Percentiles rank a stretch among this genome's conserved stretches.
Conservation (phyloP, 2,329 filamentous ascomycete species). For the Diaporthe sp. region DNA sequence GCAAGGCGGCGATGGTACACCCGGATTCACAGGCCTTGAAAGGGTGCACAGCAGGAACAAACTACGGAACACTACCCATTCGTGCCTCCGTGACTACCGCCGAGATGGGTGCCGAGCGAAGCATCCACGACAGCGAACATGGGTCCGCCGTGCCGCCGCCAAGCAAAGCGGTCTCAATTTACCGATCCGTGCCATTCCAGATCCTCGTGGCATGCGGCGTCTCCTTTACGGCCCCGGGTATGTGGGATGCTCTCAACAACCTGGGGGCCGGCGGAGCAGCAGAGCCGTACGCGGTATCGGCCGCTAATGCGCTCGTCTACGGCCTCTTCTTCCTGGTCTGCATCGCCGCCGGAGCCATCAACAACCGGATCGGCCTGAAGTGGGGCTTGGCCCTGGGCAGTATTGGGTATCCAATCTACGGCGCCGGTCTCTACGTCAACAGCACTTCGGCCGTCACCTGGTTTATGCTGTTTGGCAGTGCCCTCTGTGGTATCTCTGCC, state of each 20-base stretch:
- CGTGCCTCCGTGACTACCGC: background rate
- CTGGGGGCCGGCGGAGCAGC: slow-evolving; percentile 67
- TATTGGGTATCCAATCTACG: slow-evolving; percentile 63
- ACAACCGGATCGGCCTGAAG: slow-evolving; percentile 62
- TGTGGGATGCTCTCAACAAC: slow-evolving; percentile 70
- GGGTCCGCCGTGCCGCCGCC: slow-evolving; percentile 11
- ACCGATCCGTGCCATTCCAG: slow-evolving; percentile 40
- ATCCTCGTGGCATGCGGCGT: slow-evolving; percentile 53
- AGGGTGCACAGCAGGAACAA: slow-evolving; percentile 4
- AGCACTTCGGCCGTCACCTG: slow-evolving; percentile 65
- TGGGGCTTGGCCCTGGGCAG: slow-evolving; percentile 61
- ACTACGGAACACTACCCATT: slow-evolving; percentile 21
- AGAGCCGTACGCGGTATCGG: slow-evolving; percentile 65
- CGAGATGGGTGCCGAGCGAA: slow-evolving; percentile 29
- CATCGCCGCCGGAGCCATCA: slow-evolving; percentile 61
- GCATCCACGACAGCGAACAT: slow-evolving; percentile 32
- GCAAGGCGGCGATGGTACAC: background rate
- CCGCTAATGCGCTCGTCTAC: slow-evolving; percentile 66
- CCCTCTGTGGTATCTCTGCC: slow-evolving; percentile 62
- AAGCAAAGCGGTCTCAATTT: slow-evolving; percentile 19
- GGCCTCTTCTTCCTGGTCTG: slow-evolving; percentile 62
- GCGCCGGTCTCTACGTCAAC: slow-evolving; percentile 63
- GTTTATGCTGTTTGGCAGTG: slow-evolving; percentile 65
- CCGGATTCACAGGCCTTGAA: slow-evolving; percentile 4
- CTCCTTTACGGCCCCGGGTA: slow-evolving; percentile 63